Percentiles rank a stretch among this genome's conserved stretches.
phyloP scores from a whole-genome alignment of 257 asterid genomes.

The Rhazya stricta region DNA sequence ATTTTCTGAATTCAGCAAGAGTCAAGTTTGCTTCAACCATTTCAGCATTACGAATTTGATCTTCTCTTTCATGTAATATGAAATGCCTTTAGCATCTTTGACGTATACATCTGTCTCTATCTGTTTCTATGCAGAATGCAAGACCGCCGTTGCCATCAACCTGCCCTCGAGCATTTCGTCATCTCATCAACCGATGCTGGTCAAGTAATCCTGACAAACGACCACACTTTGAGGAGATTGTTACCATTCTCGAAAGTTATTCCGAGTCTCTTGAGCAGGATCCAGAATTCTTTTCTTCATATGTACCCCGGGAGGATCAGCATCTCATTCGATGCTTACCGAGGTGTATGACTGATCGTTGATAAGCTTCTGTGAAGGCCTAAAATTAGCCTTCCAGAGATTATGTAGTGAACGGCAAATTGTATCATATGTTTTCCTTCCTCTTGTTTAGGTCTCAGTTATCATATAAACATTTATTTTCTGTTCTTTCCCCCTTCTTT shows the following conservation, averaged over 20 bases:
- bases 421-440: constrained; percentile 3
- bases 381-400: constrained; percentile 17
- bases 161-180: constrained; percentile 62
- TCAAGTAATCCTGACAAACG: constrained; percentile 74
- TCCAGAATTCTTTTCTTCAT: constrained; percentile 58
- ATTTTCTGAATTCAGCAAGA: neutral
- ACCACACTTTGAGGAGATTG: constrained; percentile 84
- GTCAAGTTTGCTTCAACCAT: neutral
- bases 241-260: constrained; percentile 52
- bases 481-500: neutral
- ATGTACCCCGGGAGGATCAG: constrained; percentile 34
- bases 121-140: constrained; percentile 49
- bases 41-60: neutral
- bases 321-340: constrained; percentile 53
- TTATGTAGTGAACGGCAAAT: constrained; percentile 1
- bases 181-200: constrained; percentile 79
- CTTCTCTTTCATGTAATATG: neutral
- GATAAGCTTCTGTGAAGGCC: constrained; percentile 33
- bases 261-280: constrained; percentile 54
- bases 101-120: neutral
- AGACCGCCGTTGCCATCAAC: constrained; percentile 83
- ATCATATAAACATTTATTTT: neutral
- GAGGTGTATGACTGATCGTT: constrained; percentile 33
- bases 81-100: neutral
- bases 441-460: neutral